phyloP scores from a whole-genome alignment of 495 filamentous ascomycete genomes.

The Penicillium arizonense region DNA sequence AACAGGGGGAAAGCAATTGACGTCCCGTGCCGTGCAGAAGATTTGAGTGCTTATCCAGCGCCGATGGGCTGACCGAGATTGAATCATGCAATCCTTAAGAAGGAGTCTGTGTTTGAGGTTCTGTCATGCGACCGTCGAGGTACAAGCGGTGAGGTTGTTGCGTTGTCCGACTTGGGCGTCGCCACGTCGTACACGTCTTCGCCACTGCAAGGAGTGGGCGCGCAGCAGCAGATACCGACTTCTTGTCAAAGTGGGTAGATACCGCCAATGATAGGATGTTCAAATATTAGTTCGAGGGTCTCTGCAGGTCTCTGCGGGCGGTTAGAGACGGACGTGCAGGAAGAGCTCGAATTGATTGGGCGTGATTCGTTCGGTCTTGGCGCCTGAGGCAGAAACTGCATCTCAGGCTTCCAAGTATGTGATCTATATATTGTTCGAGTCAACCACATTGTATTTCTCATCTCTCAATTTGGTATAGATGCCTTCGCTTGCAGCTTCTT shows the following conservation, averaged over 20 bases:
- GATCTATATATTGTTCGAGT: no score
- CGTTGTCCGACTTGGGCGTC: background rate
- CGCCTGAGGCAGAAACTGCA: no score
- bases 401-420: no score
- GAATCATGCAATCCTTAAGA: slow-evolving; percentile 22
- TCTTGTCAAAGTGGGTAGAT: background rate
- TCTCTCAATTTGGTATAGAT: no score
- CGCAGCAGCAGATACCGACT: slow-evolving; percentile 1
- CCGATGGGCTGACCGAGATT: slow-evolving; percentile 3
- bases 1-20: background rate
- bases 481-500: no score
- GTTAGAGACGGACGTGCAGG: background rate
- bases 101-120: background rate
- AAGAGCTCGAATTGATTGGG: background rate
- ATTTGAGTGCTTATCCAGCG: slow-evolving; percentile 11
- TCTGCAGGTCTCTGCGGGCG: background rate
- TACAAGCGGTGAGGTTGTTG: slow-evolving; percentile 3
- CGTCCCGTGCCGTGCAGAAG: background rate
- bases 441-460: no score
- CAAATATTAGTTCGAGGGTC: background rate
- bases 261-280: background rate
- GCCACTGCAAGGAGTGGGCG: background rate
- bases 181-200: slow-evolving; percentile 11
- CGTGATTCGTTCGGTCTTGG: no score
- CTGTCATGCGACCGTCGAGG: background rate